phyloP scores from a whole-genome alignment of 441 rosid species.

The Syzygium malaccense region DNA sequence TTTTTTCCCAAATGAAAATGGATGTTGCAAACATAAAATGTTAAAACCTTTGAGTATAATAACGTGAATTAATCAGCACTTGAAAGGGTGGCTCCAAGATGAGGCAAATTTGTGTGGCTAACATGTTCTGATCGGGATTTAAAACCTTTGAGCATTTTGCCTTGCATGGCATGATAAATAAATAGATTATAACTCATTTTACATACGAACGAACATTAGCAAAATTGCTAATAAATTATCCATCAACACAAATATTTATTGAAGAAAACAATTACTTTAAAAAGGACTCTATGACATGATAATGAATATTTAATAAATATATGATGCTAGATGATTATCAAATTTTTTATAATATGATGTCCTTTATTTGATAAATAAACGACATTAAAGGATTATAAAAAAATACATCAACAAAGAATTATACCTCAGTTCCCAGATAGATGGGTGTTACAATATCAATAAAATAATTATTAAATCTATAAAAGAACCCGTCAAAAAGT shows the following conservation, averaged over 20 bases:
- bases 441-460: neutral
- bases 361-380: neutral
- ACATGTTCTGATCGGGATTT: neutral
- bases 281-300: neutral
- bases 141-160: neutral
- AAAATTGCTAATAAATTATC: neutral
- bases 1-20: neutral
- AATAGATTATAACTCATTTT: neutral
- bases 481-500: neutral
- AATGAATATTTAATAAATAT: neutral
- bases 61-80: neutral
- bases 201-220: neutral
- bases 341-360: too few relatives aligned
- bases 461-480: neutral
- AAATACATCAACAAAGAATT: neutral
- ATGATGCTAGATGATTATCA: neutral
- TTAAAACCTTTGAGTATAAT: neutral
- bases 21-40: neutral
- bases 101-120: neutral
- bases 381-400: neutral
- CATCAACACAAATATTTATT: neutral
- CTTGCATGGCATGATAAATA: neutral
- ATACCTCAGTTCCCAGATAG: neutral
- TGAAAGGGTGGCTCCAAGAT: neutral
- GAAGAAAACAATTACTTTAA: neutral